These are phyloP conservation scores for Fraxinus latifolia DNA, from an alignment of 305 asterid species.

Conservation along the genomic window DNA sequence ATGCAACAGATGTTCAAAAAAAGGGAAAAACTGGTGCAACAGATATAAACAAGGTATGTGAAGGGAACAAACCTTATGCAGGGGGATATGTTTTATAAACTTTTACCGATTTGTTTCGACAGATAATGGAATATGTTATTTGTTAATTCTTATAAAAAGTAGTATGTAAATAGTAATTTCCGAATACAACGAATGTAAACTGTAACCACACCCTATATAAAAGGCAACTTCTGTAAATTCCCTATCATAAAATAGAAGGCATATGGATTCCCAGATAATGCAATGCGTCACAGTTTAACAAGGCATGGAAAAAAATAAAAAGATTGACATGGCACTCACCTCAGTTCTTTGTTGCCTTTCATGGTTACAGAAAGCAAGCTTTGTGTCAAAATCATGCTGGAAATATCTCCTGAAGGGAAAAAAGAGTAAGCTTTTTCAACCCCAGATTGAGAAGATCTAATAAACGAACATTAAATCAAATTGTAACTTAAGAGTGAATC, in stretches of 20 bases:
- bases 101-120: neutral
- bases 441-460: neutral
- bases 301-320: neutral
- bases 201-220: neutral
- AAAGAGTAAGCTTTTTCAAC: neutral
- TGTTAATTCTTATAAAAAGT: neutral
- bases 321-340: constrained; percentile 40
- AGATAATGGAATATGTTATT: neutral
- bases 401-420: constrained; percentile 63
- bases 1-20: neutral
- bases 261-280: neutral
- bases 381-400: constrained; percentile 89
- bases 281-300: neutral
- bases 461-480: neutral
- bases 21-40: neutral
- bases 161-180: neutral
- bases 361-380: constrained; percentile 81
- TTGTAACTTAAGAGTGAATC: neutral
- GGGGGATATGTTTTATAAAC: neutral
- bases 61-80: neutral
- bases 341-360: constrained; percentile 88
- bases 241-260: neutral
- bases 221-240: neutral
- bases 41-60: neutral
- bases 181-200: neutral